phyloP scores from a whole-genome alignment of 192 early-diverging fungal genomes.

The Coemansia aciculifera region DNA sequence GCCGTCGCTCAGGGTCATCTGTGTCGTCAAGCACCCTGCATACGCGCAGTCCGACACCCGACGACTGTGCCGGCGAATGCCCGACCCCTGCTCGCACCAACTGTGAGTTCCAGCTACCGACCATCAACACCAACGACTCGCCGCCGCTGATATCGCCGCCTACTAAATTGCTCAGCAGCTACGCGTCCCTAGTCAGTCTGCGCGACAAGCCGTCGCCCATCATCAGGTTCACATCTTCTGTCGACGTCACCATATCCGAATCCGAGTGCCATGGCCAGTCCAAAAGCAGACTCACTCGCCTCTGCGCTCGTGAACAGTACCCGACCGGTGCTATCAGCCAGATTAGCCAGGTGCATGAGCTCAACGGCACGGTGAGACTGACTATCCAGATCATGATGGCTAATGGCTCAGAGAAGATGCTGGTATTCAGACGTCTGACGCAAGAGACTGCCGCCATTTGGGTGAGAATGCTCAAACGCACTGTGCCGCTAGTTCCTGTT shows the following conservation, averaged over 20 bases:
- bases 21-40: slow-evolving; percentile 36
- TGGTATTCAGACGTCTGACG: slow-evolving; percentile 27
- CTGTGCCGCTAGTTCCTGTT: slow-evolving; percentile 24
- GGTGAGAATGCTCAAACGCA: slow-evolving; percentile 38
- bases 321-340: slow-evolving; percentile 28
- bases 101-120: slow-evolving; percentile 29
- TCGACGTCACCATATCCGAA: slow-evolving; percentile 11
- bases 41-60: slow-evolving; percentile 18
- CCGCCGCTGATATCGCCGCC: slow-evolving; percentile 26
- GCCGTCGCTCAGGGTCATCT: slow-evolving; percentile 34
- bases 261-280: background rate
- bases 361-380: slow-evolving; percentile 30
- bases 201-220: slow-evolving; percentile 28
- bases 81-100: background rate
- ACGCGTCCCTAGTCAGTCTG: slow-evolving; percentile 39
- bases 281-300: slow-evolving; percentile 11
- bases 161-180: slow-evolving; percentile 29
- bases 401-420: slow-evolving; percentile 12
- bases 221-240: slow-evolving; percentile 32
- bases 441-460: slow-evolving; percentile 37
- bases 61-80: background rate
- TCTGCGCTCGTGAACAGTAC: slow-evolving; percentile 24
- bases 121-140: slow-evolving; percentile 30
- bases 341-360: slow-evolving; percentile 32
- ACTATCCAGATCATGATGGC: slow-evolving; percentile 28